These are phyloP conservation scores for Malus sieversii DNA, from an alignment of 306 rosid species.

Conservation along the genomic window DNA sequence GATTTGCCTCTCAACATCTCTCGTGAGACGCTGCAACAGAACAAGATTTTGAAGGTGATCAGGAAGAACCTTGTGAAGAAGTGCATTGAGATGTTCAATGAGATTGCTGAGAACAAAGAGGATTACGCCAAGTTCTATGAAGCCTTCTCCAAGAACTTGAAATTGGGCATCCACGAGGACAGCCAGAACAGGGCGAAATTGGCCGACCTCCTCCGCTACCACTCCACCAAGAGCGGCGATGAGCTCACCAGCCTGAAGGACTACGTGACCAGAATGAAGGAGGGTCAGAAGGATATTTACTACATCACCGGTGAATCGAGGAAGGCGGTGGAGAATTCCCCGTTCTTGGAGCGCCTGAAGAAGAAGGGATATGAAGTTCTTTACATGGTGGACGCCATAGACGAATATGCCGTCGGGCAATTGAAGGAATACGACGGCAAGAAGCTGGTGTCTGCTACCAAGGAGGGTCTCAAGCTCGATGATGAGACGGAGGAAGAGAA, in stretches of 20 bases:
- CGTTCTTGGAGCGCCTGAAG: constrained; percentile 60
- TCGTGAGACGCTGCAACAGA: constrained; percentile 64
- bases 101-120: constrained; percentile 66
- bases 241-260: constrained; percentile 67
- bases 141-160: constrained; percentile 61
- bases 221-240: constrained; percentile 66
- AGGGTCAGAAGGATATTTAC: constrained; percentile 62
- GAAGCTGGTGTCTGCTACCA: constrained; percentile 61
- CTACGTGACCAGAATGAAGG: constrained; percentile 65
- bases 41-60: constrained; percentile 66
- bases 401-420: constrained; percentile 62
- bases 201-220: constrained; percentile 55
- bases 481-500: constrained; percentile 62
- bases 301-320: constrained; percentile 70
- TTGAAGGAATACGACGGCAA: constrained; percentile 62
- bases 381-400: constrained; percentile 66
- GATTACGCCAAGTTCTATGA: constrained; percentile 60
- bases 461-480: constrained; percentile 58
- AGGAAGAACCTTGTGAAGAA: constrained; percentile 63
- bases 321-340: constrained; percentile 68
- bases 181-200: constrained; percentile 62
- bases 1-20: constrained; percentile 70
- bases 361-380: constrained; percentile 64
- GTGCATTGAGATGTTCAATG: constrained; percentile 73
- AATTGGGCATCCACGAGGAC: constrained; percentile 62